Evolutionary conservation across 2,329 filamentous ascomycete genomes (phyloP).

Genomic region (Hymenotorrendiella dingleyae): DNA sequence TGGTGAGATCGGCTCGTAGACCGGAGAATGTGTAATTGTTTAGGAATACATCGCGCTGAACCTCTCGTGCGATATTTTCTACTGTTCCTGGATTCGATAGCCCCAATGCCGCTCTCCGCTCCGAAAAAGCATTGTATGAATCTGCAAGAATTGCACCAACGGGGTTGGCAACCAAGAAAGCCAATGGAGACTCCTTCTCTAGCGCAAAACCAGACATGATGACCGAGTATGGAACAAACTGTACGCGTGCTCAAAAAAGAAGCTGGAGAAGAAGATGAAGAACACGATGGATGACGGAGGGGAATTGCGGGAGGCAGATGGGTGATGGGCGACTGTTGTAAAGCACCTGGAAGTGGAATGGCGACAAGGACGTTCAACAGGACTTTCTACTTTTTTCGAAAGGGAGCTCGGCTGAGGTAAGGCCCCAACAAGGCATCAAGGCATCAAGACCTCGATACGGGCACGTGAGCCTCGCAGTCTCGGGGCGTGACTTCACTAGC

Average conservation of each 20-base stretch:
- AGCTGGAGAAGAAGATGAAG: conserved; percentile 1
- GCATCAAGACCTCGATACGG: not conserved
- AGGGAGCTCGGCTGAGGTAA: conserved; percentile 7
- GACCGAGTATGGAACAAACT: conserved; percentile 4
- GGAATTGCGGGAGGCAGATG: conserved; percentile 3
- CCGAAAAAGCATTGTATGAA: conserved; percentile 74
- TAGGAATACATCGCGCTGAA: conserved; percentile 92
- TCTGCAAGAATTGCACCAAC: conserved; percentile 65
- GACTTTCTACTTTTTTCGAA: conserved; percentile 12
- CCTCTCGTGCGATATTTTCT: conserved; percentile 83
- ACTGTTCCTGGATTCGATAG: conserved; percentile 89
- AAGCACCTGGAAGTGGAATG: not conserved
- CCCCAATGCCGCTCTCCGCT: conserved; percentile 80
- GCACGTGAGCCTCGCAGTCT: no score
- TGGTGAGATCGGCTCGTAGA: conserved; percentile 91
- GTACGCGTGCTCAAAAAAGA: conserved; percentile 2
- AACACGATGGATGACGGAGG: not conserved
- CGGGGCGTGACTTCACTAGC: no score
- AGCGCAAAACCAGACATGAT: conserved; percentile 27
- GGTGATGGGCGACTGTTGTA: conserved; percentile 9
- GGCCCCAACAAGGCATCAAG: conserved; percentile 4
- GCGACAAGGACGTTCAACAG: not conserved
- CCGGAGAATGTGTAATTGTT: conserved; percentile 97
- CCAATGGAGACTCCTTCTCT: conserved; percentile 45
- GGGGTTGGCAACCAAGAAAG: conserved; percentile 69